Percentiles rank a stretch among this genome's conserved stretches.
Evolutionary conservation across 352 stramenopile species (phyloP).

Genomic region (Globisporangium iwayamae): DNA sequence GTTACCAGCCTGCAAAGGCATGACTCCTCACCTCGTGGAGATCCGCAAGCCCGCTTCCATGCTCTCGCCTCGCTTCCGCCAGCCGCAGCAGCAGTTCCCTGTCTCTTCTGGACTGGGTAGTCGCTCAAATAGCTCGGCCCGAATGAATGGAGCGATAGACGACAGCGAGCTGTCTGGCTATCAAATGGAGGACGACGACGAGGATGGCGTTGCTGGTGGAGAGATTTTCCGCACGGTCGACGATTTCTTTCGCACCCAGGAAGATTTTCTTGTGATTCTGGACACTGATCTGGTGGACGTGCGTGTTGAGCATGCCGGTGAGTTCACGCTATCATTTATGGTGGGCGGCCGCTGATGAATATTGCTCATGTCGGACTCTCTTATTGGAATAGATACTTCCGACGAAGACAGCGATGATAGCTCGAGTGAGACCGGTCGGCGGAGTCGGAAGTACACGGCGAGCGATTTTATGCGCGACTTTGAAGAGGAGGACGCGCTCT

Average conservation of each 20-base stretch:
- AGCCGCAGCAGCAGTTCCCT: conserved; percentile 13
- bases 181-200: conserved; percentile 27
- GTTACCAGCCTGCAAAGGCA: conserved; percentile 19
- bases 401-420: conserved; percentile 54
- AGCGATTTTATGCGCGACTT: conserved; percentile 82
- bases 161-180: background rate
- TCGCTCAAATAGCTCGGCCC: conserved; percentile 6
- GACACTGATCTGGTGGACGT: conserved; percentile 17
- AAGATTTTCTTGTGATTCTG: conserved; percentile 27
- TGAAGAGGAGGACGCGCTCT: conserved; percentile 55
- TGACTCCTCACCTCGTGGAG: conserved; percentile 36
- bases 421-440: conserved; percentile 25
- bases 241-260: conserved; percentile 58
- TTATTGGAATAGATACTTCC: conserved; percentile 13
- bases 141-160: conserved; percentile 1
- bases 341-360: background rate
- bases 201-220: conserved; percentile 9
- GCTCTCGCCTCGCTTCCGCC: conserved; percentile 23
- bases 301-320: conserved; percentile 21
- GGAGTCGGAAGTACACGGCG: conserved; percentile 65
- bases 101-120: background rate
- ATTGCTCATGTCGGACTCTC: background rate
- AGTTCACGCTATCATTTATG: background rate
- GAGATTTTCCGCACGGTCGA: conserved; percentile 37
- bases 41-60: conserved; percentile 42